Base-by-base conservation (phyloP, 768 basidiomycete species). In the Mycena polygramma region DNA sequence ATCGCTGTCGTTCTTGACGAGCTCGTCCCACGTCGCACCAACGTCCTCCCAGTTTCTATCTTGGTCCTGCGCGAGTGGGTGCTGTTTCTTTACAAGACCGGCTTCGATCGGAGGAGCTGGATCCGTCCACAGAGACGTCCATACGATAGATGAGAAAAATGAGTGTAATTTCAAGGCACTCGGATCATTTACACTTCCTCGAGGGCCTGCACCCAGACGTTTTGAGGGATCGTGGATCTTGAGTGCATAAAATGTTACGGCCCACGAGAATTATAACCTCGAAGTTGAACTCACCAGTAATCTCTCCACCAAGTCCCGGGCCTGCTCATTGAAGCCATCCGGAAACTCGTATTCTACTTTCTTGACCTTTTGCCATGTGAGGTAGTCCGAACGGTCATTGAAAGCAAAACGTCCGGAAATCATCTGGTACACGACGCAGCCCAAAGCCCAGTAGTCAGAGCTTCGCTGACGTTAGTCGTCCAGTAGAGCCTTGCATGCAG, bases 361-460 rank as follows among this genome's bases (percentile, higher is more conserved):
- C 81, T 96, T 93, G 81, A 99, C 94, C 82, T 95, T 96, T 77
- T 98, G 92, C 89, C 96, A 97, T 39, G 94, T 98, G 68, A 98
- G 89, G 77, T 97, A 98, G 69, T 98, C 95, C 0, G 96, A 96
- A 8, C 91, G 84, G 6, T 93, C 96, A 71, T 94, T 89, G 83
- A 99, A 99, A 2, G 96, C 94, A 73, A 97, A 97, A 49, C 89
- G 89, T 46, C 97, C 97, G 15, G 93, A 89, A 60, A 98, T 91
- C 86, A 98, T 92, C 79, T 98, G 97, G 81, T 90, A 99, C 24
- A 99, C 81, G 52, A 98, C 92, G 80, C 97, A 98, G 2, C 96
- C 98, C 30, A 98, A 86, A 7, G 96, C 94, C 97, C 97, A 99
- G 13, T 96, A 86, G 80, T 99, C 98, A 48, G 97, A 94, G 71